Base-by-base conservation (phyloP, 1,139 yeast species). In the Lodderomyces pseudojiufengensis region DNA sequence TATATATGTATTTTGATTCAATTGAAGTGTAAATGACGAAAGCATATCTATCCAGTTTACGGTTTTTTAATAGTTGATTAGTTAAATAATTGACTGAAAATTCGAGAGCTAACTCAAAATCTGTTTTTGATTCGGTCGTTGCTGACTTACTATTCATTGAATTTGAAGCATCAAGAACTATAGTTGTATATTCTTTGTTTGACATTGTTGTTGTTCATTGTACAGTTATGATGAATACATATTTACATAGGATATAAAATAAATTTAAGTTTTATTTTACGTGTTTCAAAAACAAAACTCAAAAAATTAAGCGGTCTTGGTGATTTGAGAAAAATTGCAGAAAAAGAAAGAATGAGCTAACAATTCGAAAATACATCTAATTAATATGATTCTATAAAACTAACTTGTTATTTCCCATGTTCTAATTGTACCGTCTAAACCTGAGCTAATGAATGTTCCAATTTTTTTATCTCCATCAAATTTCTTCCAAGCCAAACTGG, bases 351-450 rank as follows among this genome's bases (percentile, higher is more conserved):
- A n/a, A n/a, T n/a, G n/a, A n/a, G n/a, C n/a, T n/a, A n/a, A n/a
- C n/a, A n/a, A n/a, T n/a, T n/a, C n/a, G n/a, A n/a, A n/a, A n/a
- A n/a, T n/a, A n/a, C n/a, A 18, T 18, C 20, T 18, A 18, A 18
- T 18, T 18, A 5, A 5, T 18, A 5, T 5, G 5, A 5, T 7
- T 27, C 12, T 30, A 23, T 26, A 9, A 21, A 5, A 32, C 39
- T 39, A 37, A 29, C 31, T 27, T 9, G 23, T 18, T 10, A 77
- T 75, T 7, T 55, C 51, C 97, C 97, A 94, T 25, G 70, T 62
- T 61, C 84, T 90, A 39, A 90, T 68, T 31, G 83, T 73, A 2
- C 94, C 88, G 55, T 92, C 99, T 12, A 80, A 65, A 22, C 99
- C 98, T 14, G 78, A 80, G 41, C 84, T 78, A 5, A 78, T 76